Conservation (phyloP, 2,329 filamentous ascomycete genomes). For the Xylariomycetidae sp. region DNA sequence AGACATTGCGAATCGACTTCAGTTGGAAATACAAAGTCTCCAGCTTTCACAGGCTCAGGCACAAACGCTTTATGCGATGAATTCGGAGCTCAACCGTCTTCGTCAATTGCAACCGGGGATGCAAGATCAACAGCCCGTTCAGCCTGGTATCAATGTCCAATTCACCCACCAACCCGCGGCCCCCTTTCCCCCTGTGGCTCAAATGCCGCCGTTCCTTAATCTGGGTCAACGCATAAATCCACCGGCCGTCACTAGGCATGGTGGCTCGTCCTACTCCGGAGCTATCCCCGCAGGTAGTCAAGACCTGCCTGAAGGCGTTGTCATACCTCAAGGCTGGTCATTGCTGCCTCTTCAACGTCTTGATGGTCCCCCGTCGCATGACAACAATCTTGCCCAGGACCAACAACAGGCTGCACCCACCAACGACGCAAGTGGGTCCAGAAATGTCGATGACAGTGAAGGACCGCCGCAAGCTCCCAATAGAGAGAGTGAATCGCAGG, state of each 20-base stretch:
- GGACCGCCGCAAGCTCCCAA: constrained; percentile 3
- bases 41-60: constrained; percentile 64
- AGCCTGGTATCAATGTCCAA: constrained; percentile 12
- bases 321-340: constrained; percentile 61
- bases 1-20: constrained; percentile 64
- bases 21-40: constrained; percentile 61
- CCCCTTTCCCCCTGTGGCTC: constrained; percentile 14
- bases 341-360: constrained; percentile 57
- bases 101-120: constrained; percentile 42
- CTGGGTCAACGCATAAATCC: constrained; percentile 32
- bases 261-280: constrained; percentile 37
- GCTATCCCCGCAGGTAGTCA: constrained; percentile 56
- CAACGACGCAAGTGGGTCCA: constrained; percentile 5
- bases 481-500: no score
- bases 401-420: constrained; percentile 8
- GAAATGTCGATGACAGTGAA: no score
- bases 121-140: constrained; percentile 12
- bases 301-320: constrained; percentile 59
- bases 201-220: constrained; percentile 18
- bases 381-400: constrained; percentile 13
- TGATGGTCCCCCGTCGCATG: no score
- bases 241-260: constrained; percentile 44
- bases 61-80: constrained; percentile 61
- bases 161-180: constrained; percentile 12
- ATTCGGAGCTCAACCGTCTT: constrained; percentile 63